Base-by-base conservation (phyloP, 2,329 filamentous ascomycete species). In the Cercospora sojina region DNA sequence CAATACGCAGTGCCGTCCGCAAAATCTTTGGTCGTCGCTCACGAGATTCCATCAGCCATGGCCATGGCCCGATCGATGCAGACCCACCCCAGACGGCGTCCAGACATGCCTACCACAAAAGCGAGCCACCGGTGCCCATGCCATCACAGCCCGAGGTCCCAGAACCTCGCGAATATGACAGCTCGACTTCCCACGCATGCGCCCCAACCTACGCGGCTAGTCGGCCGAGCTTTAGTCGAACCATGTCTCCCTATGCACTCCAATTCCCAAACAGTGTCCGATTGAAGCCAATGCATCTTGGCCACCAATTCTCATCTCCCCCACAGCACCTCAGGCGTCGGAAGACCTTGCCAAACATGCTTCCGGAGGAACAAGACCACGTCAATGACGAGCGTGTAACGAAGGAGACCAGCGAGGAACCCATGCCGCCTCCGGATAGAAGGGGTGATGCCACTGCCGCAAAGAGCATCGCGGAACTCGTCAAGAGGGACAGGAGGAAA, bases 201-300 rank as follows among this genome's bases (percentile, higher is more conserved):
- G 59, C 66, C n/a, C 53, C 58, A 32, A 53, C 64, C 12, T 59
- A 70, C 35, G 49, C 65, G 12, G 35, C 53, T 5, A 41, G 51
- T 27, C 62, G 47, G 29, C 64, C 64, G 41, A 70, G 66, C 58
- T 59, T 66, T n/a, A 64, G 61, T 35, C 65, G 71, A 49, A 69
- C 63, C 5, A 72, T 70, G 38, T 78, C 77, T 3, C 75, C 77
- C 3, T 77, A 76, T 67, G 77, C 77, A 5, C 73, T 78, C 6
- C 73, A 77, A 23, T 79, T 79, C 62, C 77, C 77, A 9, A 74
- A 78, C 47, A 77, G 76, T 60, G 73, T 75, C 1, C 69, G 71
- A 20, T 67, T 79, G 49, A 78, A 79, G 69, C 77, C 77, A 13
- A 69, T 78, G 56, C 70, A 77, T 49, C 67, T 79, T 7, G 73